These are phyloP conservation scores for Aegle marmelos DNA, from an alignment of 345 rosid genomes.

Conservation along the genomic window DNA sequence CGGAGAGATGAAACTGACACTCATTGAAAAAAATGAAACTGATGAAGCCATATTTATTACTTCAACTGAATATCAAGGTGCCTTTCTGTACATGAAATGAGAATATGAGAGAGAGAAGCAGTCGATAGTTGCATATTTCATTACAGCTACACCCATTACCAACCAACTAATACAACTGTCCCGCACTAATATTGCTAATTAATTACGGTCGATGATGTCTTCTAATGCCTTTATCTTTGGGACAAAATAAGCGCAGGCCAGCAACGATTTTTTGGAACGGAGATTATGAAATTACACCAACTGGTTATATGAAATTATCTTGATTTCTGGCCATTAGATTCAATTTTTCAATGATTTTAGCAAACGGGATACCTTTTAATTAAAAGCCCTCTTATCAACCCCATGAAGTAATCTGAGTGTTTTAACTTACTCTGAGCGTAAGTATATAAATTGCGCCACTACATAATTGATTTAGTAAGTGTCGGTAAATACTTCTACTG, in stretches of 20 bases:
- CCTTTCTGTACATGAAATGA: neutral
- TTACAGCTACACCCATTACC: slow-evolving; percentile 4
- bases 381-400: no score
- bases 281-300: neutral
- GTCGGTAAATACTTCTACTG: no score
- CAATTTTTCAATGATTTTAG: neutral
- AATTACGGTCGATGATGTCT: neutral
- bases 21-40: no score
- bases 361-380: neutral
- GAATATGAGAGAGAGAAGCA: neutral
- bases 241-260: neutral
- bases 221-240: neutral
- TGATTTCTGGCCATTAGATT: neutral
- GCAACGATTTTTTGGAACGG: neutral
- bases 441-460: no score
- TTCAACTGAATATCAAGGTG: neutral
- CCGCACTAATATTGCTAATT: neutral
- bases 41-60: neutral
- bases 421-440: no score
- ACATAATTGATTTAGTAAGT: no score
- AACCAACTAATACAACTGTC: neutral
- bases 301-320: neutral
- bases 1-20: neutral
- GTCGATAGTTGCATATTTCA: neutral
- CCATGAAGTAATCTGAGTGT: no score